Evolutionary conservation across 2,329 filamentous ascomycete genomes (phyloP).

Genomic region (Epichloe scottii): DNA sequence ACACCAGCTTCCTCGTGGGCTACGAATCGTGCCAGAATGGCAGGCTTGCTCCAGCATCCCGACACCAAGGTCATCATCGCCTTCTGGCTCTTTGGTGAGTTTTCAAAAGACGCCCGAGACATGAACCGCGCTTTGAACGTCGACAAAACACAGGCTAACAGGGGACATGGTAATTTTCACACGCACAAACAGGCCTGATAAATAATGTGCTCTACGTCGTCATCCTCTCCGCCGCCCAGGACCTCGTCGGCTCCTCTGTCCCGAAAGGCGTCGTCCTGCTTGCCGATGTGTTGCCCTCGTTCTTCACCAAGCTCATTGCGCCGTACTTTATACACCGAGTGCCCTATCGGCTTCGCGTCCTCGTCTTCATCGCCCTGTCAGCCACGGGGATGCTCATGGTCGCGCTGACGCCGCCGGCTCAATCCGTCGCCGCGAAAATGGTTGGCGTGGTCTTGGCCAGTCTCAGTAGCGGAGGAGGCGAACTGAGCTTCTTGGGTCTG

Average conservation of each 20-base stretch:
- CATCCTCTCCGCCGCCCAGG: constrained; percentile 87
- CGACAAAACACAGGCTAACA: neutral
- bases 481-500: constrained; percentile 80
- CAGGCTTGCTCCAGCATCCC: constrained; percentile 49
- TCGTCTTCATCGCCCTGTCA: constrained; percentile 63
- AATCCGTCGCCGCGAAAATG: constrained; percentile 62
- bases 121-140: neutral
- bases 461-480: constrained; percentile 73
- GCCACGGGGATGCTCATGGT: constrained; percentile 81
- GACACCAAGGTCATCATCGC: constrained; percentile 62
- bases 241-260: constrained; percentile 80
- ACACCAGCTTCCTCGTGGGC: constrained; percentile 56
- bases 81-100: constrained; percentile 85
- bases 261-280: constrained; percentile 90
- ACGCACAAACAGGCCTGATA: constrained; percentile 36
- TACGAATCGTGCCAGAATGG: constrained; percentile 55
- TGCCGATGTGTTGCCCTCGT: constrained; percentile 82
- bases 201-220: constrained; percentile 98
- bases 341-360: constrained; percentile 64
- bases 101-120: neutral
- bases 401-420: constrained; percentile 57
- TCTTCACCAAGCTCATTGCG: constrained; percentile 74
- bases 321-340: constrained; percentile 90
- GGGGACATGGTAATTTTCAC: too few relatives aligned
- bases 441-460: constrained; percentile 75